Conservation (phyloP, 2,329 filamentous ascomycete species). For the Amylocarpus encephaloides region DNA sequence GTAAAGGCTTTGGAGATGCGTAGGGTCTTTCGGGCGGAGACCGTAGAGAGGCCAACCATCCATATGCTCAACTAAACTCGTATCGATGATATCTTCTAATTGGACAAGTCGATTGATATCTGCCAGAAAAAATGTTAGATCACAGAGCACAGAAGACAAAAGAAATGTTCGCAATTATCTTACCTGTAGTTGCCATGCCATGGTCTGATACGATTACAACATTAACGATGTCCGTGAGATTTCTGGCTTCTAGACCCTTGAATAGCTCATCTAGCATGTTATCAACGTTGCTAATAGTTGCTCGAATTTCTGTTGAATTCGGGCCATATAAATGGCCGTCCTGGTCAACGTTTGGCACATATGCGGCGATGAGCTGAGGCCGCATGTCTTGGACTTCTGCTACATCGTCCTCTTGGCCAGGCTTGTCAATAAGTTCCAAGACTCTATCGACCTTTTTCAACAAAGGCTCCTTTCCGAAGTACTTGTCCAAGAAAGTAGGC, state of each 20-base stretch:
- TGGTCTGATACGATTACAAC: slow-evolving; percentile 96
- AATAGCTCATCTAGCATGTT: slow-evolving; percentile 74
- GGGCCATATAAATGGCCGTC: slow-evolving; percentile 86
- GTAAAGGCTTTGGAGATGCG: slow-evolving; percentile 63
- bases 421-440: slow-evolving; percentile 76
- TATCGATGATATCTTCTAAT: slow-evolving; percentile 81
- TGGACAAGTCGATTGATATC: slow-evolving; percentile 75
- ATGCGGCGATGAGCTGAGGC: slow-evolving; percentile 88
- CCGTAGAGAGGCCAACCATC: slow-evolving; percentile 95
- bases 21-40: slow-evolving; percentile 67
- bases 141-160: too few species aligned
- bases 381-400: slow-evolving; percentile 49
- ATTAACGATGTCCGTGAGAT: slow-evolving; percentile 85
- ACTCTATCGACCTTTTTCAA: slow-evolving; percentile 71
- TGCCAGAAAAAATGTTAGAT: slow-evolving; percentile 39
- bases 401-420: slow-evolving; percentile 57
- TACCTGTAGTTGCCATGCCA: slow-evolving; percentile 75
- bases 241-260: slow-evolving; percentile 68
- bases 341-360: slow-evolving; percentile 85
- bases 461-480: slow-evolving; percentile 70
- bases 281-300: slow-evolving; percentile 75
- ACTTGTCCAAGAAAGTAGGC: slow-evolving; percentile 78
- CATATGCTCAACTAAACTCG: slow-evolving; percentile 68
- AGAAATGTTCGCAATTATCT: neutral
- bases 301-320: slow-evolving; percentile 84